Percentiles rank a stretch among this genome's conserved stretches.
Evolutionary conservation across 139 green algal genomes (phyloP).

Genomic region (Zygnema circumcarinatum): DNA sequence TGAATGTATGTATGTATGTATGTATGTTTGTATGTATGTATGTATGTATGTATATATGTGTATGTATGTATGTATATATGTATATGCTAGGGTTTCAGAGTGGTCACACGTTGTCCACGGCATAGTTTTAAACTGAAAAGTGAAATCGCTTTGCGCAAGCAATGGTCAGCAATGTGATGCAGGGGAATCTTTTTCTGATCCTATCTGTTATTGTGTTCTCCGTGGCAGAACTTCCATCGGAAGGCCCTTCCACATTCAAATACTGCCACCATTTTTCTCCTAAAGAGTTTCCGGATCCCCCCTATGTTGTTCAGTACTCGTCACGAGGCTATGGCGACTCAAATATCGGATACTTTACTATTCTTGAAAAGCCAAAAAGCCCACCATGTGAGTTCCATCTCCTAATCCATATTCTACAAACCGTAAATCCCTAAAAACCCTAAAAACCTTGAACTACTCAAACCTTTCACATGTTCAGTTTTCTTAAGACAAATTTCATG

Average conservation of each 20-base stretch:
- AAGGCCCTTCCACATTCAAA: background rate
- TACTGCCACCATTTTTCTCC: background rate
- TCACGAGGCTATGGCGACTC: background rate
- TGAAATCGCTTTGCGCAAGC: background rate
- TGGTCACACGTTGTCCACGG: no score
- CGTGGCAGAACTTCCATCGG: background rate
- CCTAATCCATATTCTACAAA: no score
- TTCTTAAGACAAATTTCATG: no score
- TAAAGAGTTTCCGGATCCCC: background rate
- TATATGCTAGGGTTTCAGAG: no score
- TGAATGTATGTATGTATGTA: background rate
- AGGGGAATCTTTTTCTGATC: background rate
- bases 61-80: background rate
- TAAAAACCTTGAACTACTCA: no score
- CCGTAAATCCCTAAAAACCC: no score
- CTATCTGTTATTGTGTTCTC: background rate
- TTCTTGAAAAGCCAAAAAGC: no score
- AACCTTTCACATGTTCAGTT: no score
- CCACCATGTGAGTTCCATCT: no score
- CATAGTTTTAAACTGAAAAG: no score
- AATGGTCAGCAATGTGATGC: background rate
- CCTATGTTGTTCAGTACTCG: background rate
- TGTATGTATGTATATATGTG: background rate
- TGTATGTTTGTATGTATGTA: background rate
- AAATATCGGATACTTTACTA: background rate